These are phyloP conservation scores for Melastoma candidum DNA, from an alignment of 441 rosid genomes.

Conservation along the genomic window DNA sequence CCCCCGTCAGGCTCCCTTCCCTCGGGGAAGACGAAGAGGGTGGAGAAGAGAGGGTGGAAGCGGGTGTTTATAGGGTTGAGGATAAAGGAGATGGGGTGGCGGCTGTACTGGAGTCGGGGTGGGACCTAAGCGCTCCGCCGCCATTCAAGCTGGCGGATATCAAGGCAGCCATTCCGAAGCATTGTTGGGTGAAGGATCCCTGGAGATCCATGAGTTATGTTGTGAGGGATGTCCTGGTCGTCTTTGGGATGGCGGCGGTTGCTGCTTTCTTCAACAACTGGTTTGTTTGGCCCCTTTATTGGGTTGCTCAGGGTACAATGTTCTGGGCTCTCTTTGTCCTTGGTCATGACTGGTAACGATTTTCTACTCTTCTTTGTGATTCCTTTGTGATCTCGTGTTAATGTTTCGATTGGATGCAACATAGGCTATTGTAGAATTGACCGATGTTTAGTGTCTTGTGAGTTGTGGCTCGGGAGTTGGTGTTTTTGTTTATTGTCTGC, in stretches of 20 bases:
- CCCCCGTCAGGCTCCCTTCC: no score
- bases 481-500: no score
- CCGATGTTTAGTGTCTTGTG: no score
- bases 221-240: constrained; percentile 64
- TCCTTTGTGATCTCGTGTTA: no score
- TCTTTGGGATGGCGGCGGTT: constrained; percentile 69
- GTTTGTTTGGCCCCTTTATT: constrained; percentile 92
- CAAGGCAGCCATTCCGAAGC: constrained; percentile 89
- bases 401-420: no score
- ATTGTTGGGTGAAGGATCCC: constrained; percentile 91
- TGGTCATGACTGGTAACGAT: constrained; percentile 82
- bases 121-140: constrained; percentile 69
- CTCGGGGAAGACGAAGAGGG: no score
- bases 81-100: constrained; percentile 1
- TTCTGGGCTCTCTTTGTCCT: constrained; percentile 98
- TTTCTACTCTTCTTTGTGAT: background rate
- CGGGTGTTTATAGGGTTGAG: constrained; percentile 3
- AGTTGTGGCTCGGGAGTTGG: no score
- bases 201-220: constrained; percentile 93
- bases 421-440: no score
- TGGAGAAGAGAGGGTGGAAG: constrained; percentile 4
- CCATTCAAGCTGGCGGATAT: constrained; percentile 74
- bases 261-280: constrained; percentile 63
- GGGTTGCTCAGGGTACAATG: constrained; percentile 95
- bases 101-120: constrained; percentile 6